Base-by-base conservation (phyloP, 768 basidiomycete genomes). In the Epithele typhae region DNA sequence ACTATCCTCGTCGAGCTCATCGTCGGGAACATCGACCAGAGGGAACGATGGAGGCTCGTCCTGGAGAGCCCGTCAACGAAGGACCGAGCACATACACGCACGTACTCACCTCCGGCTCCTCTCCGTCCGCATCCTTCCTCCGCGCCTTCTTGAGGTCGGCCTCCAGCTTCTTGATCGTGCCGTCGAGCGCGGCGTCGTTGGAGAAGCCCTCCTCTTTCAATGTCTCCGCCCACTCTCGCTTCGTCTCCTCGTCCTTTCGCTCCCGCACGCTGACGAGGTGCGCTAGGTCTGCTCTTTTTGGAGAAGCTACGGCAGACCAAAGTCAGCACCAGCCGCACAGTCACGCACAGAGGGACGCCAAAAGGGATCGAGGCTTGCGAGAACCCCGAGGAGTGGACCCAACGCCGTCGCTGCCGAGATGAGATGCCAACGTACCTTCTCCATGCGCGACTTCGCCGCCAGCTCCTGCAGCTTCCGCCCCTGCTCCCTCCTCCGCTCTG, bases 391-490 rank as follows among this genome's bases (percentile, higher is more conserved):
- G 33, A 22, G 24, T 39, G 18, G 1, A 32, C n/a, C n/a, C n/a
- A n/a, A n/a, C n/a, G n/a, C n/a, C n/a, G n/a, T n/a, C n/a, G n/a
- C n/a, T n/a, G n/a, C n/a, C n/a, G n/a, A n/a, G n/a, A n/a, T n/a
- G n/a, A n/a, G n/a, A n/a, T 30, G 27, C 40, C 24, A 30, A 38
- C 65, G 12, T 43, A 89, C 90, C 76, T 95, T 97, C 56, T 97
- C 94, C 58, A 78, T 69, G 22, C 95, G 69, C 43, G 82, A 82
- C 63, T 84, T 90, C 0, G 88, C 86, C 22, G 92, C 91, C 55
- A 94, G 78, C 64, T 97, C 94, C 65, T 96, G 94, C 41, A 99
- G 63, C 59, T 90, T 83, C 45, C 79, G 76, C 0, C 92, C 93
- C 58, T 92, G 87, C 64, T 97, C 94, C 60, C 77, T 82, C 45